These are phyloP conservation scores for Rhododendron kiyosumense DNA, from an alignment of 148 eudicot species.

Conservation along the genomic window DNA sequence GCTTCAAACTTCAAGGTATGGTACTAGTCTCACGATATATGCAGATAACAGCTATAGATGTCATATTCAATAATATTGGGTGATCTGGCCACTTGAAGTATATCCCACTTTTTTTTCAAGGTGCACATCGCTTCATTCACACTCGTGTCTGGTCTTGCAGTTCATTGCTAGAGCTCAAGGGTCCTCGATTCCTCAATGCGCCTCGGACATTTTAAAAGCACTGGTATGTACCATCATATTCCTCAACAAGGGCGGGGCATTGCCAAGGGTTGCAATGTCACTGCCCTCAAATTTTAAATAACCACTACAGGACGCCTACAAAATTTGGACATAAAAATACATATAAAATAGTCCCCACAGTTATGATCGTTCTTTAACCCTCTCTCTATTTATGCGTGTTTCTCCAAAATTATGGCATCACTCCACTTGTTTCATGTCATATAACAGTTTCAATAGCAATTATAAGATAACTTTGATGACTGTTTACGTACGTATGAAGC, in stretches of 20 bases:
- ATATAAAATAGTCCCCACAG: background rate
- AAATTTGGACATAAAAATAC: background rate
- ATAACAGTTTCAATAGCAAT: background rate
- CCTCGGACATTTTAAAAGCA: background rate
- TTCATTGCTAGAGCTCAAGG: too few relatives aligned
- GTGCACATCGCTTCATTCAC: background rate
- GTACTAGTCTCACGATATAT: too few relatives aligned
- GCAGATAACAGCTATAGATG: too few relatives aligned
- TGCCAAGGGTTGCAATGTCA: background rate
- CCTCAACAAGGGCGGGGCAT: background rate
- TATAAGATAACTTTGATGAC: background rate
- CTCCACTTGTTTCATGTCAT: background rate
- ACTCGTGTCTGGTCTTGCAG: too few relatives aligned
- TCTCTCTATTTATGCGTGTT: background rate
- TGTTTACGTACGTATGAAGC: too few relatives aligned
- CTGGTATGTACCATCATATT: background rate
- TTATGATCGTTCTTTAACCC: background rate
- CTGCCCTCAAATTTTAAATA: background rate
- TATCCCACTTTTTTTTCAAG: too few relatives aligned
- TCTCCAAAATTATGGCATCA: background rate
- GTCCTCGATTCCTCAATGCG: background rate
- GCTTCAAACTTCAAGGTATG: too few relatives aligned
- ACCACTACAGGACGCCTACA: background rate
- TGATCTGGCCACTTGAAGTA: too few relatives aligned
- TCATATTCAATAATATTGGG: too few relatives aligned